Evolutionary conservation across 441 rosid genomes (phyloP).

Genomic region (Viola pubescens): DNA sequence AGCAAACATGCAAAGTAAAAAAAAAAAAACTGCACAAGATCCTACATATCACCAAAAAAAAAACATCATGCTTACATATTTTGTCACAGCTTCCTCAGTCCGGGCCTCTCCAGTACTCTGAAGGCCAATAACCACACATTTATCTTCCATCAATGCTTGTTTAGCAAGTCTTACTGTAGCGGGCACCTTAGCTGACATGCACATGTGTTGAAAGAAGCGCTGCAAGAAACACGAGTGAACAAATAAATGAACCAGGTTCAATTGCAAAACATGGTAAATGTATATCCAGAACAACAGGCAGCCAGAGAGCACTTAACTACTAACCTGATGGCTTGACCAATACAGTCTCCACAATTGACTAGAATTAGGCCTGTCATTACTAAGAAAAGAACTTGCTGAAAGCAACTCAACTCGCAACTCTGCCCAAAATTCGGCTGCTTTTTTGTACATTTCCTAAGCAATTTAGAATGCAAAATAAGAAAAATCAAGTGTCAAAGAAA

Average conservation of each 20-base stretch:
- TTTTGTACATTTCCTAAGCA: slow-evolving; percentile 77
- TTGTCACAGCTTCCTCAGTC: slow-evolving; percentile 97
- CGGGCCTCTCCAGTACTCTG: slow-evolving; percentile 99
- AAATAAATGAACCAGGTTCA: slow-evolving; percentile 2
- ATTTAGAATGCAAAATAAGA: slow-evolving; percentile 13
- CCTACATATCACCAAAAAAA: slow-evolving; percentile 13
- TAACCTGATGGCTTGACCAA: slow-evolving; percentile 99
- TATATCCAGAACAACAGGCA: neutral
- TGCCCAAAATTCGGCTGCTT: slow-evolving; percentile 99
- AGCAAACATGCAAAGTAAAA: slow-evolving; percentile 3
- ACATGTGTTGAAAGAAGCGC: slow-evolving; percentile 98
- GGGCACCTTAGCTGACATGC: slow-evolving; percentile 99
- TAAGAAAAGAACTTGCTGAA: slow-evolving; percentile 81
- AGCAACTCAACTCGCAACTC: slow-evolving; percentile 94
- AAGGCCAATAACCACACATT: slow-evolving; percentile 97
- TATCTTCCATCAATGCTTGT: slow-evolving; percentile 62
- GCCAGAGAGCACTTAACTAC: slow-evolving; percentile 1
- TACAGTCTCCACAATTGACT: slow-evolving; percentile 97
- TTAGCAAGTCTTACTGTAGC: slow-evolving; percentile 79
- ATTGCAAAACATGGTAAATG: neutral
- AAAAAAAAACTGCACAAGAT: slow-evolving; percentile 11
- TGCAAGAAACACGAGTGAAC: slow-evolving; percentile 22
- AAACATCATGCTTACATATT: slow-evolving; percentile 69
- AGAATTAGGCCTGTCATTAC: slow-evolving; percentile 67
- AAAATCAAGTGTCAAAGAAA: slow-evolving; percentile 4